These are phyloP conservation scores for Lyophyllum atratum DNA, from an alignment of 768 basidiomycete genomes.

Conservation along the genomic window DNA sequence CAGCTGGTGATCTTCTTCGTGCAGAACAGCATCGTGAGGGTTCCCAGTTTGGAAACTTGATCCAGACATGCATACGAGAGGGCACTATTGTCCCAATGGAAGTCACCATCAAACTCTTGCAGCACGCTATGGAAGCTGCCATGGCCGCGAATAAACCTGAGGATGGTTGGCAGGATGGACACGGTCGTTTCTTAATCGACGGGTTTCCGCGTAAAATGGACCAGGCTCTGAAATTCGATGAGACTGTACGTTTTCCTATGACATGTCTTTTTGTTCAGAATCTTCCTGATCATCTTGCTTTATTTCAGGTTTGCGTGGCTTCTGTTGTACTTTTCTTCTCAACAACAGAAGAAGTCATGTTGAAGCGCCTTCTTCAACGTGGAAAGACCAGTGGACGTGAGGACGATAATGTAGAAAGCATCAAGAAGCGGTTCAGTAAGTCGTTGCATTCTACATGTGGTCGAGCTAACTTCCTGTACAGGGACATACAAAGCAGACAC, in stretches of 20 bases:
- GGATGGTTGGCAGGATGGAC: constrained; percentile 67
- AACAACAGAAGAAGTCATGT: constrained; percentile 88
- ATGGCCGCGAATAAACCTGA: constrained; percentile 44
- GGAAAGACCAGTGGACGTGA: constrained; percentile 94
- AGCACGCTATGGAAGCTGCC: constrained; percentile 83
- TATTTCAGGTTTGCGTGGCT: constrained; percentile 82
- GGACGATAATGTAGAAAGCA: constrained; percentile 93
- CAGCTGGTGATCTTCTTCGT: constrained; percentile 96
- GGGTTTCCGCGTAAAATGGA: constrained; percentile 99
- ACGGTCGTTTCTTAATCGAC: constrained; percentile 90
- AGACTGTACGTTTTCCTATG: constrained; percentile 66
- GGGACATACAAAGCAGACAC: constrained; percentile 86
- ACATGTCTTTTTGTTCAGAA: not conserved
- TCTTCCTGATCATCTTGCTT: constrained; percentile 3
- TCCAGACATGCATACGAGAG: constrained; percentile 85
- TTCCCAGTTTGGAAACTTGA: constrained; percentile 81
- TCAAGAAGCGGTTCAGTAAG: constrained; percentile 95
- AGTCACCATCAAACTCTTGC: constrained; percentile 92
- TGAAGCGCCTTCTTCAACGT: constrained; percentile 81
- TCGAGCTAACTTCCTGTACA: constrained; percentile 22
- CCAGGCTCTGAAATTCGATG: constrained; percentile 90
- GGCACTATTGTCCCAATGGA: constrained; percentile 96
- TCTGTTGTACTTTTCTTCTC: constrained; percentile 83
- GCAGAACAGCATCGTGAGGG: constrained; percentile 90
- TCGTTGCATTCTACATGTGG: constrained; percentile 9